Base-by-base conservation (phyloP, 1,139 yeast species). In the Hemisphaericaspora xylanilytica region DNA sequence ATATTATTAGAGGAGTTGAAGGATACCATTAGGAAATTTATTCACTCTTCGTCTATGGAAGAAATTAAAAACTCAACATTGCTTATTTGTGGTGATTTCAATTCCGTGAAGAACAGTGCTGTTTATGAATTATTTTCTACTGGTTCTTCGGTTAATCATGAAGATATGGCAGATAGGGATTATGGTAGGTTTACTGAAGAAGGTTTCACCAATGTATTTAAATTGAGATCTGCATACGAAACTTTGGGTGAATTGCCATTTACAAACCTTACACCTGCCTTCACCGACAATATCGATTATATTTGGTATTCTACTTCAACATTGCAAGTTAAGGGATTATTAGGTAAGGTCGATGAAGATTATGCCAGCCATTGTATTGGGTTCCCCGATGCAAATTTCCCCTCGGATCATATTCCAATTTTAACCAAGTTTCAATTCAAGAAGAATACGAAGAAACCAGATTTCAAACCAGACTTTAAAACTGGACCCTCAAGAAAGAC, bases 11-110 rank as follows among this genome's bases (percentile, higher is more conserved):
- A 92, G 56, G 96, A 92, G 61, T 65, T 92, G 53, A 94, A 88
- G 56, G 66, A 65, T 2, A 61, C 83, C 32, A 63, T 79, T 38
- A 77, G 76, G 55, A 81, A 76, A 51, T 62, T 58, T 47, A 70
- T 75, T 41, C 75, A 73, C 36, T 63, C 72, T 33, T 67, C 66
- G 45, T 63, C 73, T 29, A 54, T 63, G 41, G 75, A 75, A 14
- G 88, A 80, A 36, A 61, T 79, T 42, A 81, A 80, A 61, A 81
- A 78, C 53, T 66, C 83, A 26, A 89, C 96, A 15, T 63, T 89
- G 46, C 65, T 92, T 27, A 79, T 94, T 33, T 88, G 97, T 65
- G 98, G 98, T 57, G 99, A 94, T 68, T 90, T 89, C 69, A 94
- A 94, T 65, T 90, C 97, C 2, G 82, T 85, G 38, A 69, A 75